Conservation (phyloP, 2,329 filamentous ascomycete species). For the Zymoseptoria passerinii region DNA sequence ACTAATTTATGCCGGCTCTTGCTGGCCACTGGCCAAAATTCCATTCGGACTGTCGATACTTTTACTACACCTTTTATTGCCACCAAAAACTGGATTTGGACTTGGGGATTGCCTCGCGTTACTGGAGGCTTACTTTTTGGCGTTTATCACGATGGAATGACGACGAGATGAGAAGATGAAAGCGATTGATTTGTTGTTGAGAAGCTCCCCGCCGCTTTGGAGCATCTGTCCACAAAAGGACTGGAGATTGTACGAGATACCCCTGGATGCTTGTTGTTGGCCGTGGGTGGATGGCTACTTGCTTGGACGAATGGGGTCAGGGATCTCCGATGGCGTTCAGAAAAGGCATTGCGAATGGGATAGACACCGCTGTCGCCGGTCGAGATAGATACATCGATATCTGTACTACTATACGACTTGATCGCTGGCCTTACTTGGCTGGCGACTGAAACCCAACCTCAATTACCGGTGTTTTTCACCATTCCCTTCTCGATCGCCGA, state of each 20-base stretch:
- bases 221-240: slow-evolving; percentile 6
- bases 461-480: background rate
- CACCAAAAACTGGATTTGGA: background rate
- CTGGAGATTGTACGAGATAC: slow-evolving; percentile 17
- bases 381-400: background rate
- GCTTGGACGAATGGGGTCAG: background rate
- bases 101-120: too few relatives aligned
- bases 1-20: background rate
- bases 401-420: background rate
- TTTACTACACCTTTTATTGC: background rate
- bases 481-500: background rate
- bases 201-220: slow-evolving; percentile 7
- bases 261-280: slow-evolving; percentile 12
- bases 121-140: slow-evolving; percentile 1
- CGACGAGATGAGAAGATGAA: slow-evolving; percentile 2
- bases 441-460: background rate
- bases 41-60: slow-evolving; percentile 1
- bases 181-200: background rate
- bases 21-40: background rate
- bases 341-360: background rate
- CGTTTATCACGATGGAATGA: slow-evolving; percentile 12
- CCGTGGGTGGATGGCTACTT: background rate
- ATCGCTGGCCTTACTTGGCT: background rate
- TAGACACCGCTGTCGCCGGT: background rate
- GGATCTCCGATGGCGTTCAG: background rate